A percentile compares a stretch with the other conserved stretches of the same genome.
Conservation (phyloP, 2,329 filamentous ascomycete species). For the Aspergillus tanneri region DNA sequence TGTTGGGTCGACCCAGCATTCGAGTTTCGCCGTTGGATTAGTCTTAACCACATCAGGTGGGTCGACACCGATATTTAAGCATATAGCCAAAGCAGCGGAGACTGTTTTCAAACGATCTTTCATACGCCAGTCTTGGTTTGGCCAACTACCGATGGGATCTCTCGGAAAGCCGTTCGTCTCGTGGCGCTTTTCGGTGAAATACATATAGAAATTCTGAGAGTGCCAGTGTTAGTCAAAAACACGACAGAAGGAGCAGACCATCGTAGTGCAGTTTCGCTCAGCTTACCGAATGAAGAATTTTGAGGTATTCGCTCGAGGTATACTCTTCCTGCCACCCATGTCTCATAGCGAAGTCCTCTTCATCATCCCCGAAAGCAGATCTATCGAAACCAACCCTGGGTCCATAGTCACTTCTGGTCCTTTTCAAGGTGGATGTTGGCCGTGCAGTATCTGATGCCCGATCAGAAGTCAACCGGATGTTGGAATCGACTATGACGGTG, state of each 20-base stretch:
- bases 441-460: conserved; percentile 33
- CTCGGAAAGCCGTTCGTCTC: conserved; percentile 90
- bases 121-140: conserved; percentile 93
- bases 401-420: conserved; percentile 56
- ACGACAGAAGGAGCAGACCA: neutral
- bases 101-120: conserved; percentile 94
- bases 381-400: conserved; percentile 39
- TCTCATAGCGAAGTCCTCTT: conserved; percentile 60
- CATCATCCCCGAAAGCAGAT: conserved; percentile 40
- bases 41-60: conserved; percentile 97
- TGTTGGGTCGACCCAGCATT: conserved; percentile 95
- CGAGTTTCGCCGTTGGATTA: conserved; percentile 84
- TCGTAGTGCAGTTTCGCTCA: neutral
- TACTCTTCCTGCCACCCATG: conserved; percentile 94
- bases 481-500: conserved; percentile 22
- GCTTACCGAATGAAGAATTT: conserved; percentile 74
- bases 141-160: conserved; percentile 52
- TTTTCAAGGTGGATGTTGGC: conserved; percentile 43
- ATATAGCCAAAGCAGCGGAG: conserved; percentile 88
- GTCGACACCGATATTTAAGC: conserved; percentile 95
- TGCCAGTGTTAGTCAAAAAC: conserved; percentile 17
- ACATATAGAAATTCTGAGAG: conserved; percentile 96
- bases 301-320: conserved; percentile 84
- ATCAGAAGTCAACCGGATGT: conserved; percentile 28
- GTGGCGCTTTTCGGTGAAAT: conserved; percentile 96